phyloP scores from a whole-genome alignment of 73 alveolate genomes.

The Paramecium bursaria region DNA sequence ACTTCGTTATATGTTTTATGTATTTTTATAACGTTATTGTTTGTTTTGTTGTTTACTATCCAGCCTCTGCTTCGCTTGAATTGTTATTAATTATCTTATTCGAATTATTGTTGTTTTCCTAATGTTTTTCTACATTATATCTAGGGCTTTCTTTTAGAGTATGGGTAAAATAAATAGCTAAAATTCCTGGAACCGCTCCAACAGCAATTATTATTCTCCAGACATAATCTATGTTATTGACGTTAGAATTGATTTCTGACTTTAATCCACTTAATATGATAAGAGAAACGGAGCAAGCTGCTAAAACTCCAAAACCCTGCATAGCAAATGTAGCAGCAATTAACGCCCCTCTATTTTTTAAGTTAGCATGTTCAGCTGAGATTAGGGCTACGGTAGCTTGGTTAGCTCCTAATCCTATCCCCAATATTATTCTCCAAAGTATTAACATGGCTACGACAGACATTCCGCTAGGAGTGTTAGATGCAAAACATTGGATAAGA shows the following conservation, averaged over 20 bases:
- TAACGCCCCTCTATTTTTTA: conserved; percentile 69
- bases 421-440: conserved; percentile 61
- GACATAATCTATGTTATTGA: background rate
- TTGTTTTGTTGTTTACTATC: background rate
- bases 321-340: conserved; percentile 72
- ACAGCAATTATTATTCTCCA: conserved; percentile 42
- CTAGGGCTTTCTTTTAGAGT: conserved; percentile 46
- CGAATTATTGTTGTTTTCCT: background rate
- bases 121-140: background rate
- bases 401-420: conserved; percentile 67
- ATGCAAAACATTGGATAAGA: conserved; percentile 3
- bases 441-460: conserved; percentile 57
- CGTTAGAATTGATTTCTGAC: background rate
- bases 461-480: conserved; percentile 4
- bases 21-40: background rate
- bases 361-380: conserved; percentile 41
- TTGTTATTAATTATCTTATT: too few species aligned
- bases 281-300: conserved; percentile 14
- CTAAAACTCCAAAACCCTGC: conserved; percentile 63
- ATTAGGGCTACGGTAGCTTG: conserved; percentile 56
- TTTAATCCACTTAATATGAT: background rate
- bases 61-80: background rate
- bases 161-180: conserved; percentile 30
- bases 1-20: background rate
- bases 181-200: conserved; percentile 52